phyloP scores from a whole-genome alignment of 768 basidiomycete species.

The Naematelia encephala region DNA sequence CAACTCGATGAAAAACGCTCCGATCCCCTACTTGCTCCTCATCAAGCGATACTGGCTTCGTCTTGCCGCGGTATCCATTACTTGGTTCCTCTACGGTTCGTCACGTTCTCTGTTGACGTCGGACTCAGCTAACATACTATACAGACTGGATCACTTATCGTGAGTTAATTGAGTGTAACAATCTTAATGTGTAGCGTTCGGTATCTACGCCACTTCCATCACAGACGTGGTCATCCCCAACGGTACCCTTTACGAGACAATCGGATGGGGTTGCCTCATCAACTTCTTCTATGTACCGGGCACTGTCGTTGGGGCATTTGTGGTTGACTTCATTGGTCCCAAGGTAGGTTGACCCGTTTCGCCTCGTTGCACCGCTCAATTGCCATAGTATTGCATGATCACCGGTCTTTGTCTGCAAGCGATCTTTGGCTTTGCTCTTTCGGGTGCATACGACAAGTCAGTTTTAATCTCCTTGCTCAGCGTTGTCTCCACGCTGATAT shows the following conservation, averaged over 20 bases:
- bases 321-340: slow-evolving; percentile 50
- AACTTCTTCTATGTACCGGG: slow-evolving; percentile 66
- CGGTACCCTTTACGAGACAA: slow-evolving; percentile 59
- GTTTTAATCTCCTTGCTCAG: slow-evolving; percentile 1
- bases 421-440: slow-evolving; percentile 72
- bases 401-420: slow-evolving; percentile 44
- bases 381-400: slow-evolving; percentile 53
- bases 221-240: slow-evolving; percentile 59
- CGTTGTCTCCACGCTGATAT: slow-evolving; percentile 1
- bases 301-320: slow-evolving; percentile 49
- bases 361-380: slow-evolving; percentile 10
- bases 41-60: slow-evolving; percentile 74
- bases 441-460: slow-evolving; percentile 63
- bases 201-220: slow-evolving; percentile 75
- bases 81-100: slow-evolving; percentile 60
- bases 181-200: slow-evolving; percentile 55
- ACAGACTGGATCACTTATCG: slow-evolving; percentile 40
- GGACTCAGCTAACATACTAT: neutral
- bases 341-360: slow-evolving; percentile 13
- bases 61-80: slow-evolving; percentile 69
- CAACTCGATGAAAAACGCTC: slow-evolving; percentile 71
- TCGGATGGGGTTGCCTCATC: slow-evolving; percentile 83
- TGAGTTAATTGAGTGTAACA: neutral
- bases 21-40: slow-evolving; percentile 69
- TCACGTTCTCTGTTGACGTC: slow-evolving; percentile 37